Evolutionary conservation across 441 rosid species (phyloP), one percentile per base, ranked within the genome.

Genomic region (Erodium moschatum): DNA sequence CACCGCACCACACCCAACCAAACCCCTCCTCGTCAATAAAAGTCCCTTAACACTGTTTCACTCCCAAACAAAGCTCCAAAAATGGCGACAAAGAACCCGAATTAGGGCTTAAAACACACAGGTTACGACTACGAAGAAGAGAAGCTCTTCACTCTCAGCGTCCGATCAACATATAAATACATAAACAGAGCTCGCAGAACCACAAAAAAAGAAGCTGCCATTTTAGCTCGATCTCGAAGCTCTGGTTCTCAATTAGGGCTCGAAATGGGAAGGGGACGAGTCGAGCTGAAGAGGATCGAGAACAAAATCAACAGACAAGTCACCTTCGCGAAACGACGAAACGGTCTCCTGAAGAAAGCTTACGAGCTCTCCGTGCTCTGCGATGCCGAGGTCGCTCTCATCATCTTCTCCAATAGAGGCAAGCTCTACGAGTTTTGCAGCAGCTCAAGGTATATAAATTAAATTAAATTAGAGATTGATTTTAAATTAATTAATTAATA

Each of bases 381-480:
- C 31, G 31, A 29, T 90, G 98, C 98, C 9, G 98, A 93, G 79
- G 89, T 93, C 84, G 98, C 98, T 79, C 97, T 93, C 91, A 93
- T 93, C 95, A 81, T 93, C 92, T 93, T 93, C 98, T 93, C 97
- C 74, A 89, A 88, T 88, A 87, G 98, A 77, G 98, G 97, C 71
- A 93, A 91, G 78, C 89, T 90, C 86, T 88, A 90, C 90, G 98
- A 93, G 87, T 93, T 93, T 80, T 93, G 97, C 90, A 90, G 95
- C 76, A 88, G 95, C 80, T 89, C 98, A 79, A 90, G 97, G 98
- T 92, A 19, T 35, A 29, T 29, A 29, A 29, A 29, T 29, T 29
- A 29, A 29, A 29, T 29, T 24, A 24, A 24, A 24, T 24, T 2
- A n/a, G n/a, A n/a, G n/a, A n/a, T n/a, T n/a, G n/a, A n/a, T n/a